These are phyloP conservation scores for Agrocybe chaxingu DNA, from an alignment of 768 basidiomycete genomes.

Conservation along the genomic window DNA sequence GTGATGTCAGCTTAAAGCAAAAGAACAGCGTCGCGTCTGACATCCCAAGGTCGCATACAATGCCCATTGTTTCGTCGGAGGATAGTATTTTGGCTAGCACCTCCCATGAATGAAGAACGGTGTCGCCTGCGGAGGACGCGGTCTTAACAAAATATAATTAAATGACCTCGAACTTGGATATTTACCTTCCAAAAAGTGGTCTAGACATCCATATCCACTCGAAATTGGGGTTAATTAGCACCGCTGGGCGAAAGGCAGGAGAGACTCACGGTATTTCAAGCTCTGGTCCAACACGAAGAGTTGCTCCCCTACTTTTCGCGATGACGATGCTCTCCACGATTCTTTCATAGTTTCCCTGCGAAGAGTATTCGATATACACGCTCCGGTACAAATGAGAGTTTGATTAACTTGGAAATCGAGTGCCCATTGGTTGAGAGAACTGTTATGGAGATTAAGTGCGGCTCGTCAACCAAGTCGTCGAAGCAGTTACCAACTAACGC, in stretches of 20 bases:
- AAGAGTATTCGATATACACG: neutral
- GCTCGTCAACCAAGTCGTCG: neutral
- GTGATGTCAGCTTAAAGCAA: neutral
- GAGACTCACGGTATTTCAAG: conserved; percentile 82
- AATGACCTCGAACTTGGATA: neutral
- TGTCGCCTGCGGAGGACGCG: conserved; percentile 66
- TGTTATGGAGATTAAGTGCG: conserved; percentile 24
- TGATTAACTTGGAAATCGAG: conserved; percentile 81
- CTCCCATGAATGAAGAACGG: conserved; percentile 96
- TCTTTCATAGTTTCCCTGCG: conserved; percentile 87
- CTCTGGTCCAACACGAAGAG: conserved; percentile 92
- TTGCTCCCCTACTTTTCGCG: conserved; percentile 86
- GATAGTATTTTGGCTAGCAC: conserved; percentile 88
- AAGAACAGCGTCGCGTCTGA: conserved; percentile 36
- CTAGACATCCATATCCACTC: conserved; percentile 96
- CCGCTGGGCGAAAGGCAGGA: neutral
- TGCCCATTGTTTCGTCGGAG: conserved; percentile 75
- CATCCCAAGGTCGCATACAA: conserved; percentile 98
- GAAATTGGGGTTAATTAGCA: neutral
- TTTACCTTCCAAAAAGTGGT: conserved; percentile 94
- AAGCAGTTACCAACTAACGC: conserved; percentile 28
- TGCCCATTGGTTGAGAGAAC: conserved; percentile 97
- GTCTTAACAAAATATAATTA: neutral
- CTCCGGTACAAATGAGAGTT: neutral
- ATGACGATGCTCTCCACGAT: conserved; percentile 85